phyloP scores from a whole-genome alignment of 192 early-diverging fungal genomes.

The Linnemannia elongata region DNA sequence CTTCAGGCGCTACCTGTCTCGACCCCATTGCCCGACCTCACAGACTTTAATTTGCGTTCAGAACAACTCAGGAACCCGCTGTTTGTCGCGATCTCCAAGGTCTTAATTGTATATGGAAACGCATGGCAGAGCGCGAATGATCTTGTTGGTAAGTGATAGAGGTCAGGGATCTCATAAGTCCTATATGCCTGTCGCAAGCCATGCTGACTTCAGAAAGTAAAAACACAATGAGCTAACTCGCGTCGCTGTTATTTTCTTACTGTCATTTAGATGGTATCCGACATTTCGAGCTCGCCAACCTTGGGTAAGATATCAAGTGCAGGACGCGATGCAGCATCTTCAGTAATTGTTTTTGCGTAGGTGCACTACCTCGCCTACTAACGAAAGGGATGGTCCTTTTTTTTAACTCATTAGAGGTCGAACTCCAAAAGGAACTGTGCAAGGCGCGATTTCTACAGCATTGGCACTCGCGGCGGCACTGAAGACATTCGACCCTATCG shows the following conservation, averaged over 20 bases:
- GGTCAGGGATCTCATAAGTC: not conserved
- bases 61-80: conserved; percentile 45
- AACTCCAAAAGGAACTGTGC: conserved; percentile 51
- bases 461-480: conserved; percentile 41
- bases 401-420: conserved; percentile 29
- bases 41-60: conserved; percentile 38
- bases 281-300: conserved; percentile 47
- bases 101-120: conserved; percentile 48
- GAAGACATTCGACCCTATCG: conserved; percentile 47
- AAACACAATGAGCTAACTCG: not conserved
- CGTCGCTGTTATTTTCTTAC: not conserved
- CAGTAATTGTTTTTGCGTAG: not conserved
- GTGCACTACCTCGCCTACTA: not conserved
- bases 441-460: conserved; percentile 50
- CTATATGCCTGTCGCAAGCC: not conserved
- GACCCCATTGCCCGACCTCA: conserved; percentile 36
- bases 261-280: conserved; percentile 42
- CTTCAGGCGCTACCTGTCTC: conserved; percentile 24
- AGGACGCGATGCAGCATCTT: not conserved
- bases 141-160: conserved; percentile 40
- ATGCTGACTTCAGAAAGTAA: too few relatives aligned
- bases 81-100: conserved; percentile 47
- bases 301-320: conserved; percentile 26
- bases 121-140: conserved; percentile 54
- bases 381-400: not conserved